These are phyloP conservation scores for Xylaria nigripes DNA, from an alignment of 495 filamentous ascomycete species.

Conservation along the genomic window DNA sequence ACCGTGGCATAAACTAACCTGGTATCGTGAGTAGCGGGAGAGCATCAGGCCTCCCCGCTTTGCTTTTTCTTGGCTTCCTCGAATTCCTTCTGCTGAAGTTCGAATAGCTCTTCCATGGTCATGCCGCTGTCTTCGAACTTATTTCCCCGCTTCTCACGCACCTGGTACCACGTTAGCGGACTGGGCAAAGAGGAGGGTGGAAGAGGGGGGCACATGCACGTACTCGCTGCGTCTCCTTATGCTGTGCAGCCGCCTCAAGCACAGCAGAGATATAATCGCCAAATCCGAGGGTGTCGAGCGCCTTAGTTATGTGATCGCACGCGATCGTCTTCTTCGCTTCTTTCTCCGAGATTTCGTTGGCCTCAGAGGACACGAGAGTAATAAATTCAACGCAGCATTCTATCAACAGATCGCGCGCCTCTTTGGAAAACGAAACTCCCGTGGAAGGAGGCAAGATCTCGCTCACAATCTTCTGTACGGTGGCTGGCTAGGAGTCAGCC, in stretches of 20 bases:
- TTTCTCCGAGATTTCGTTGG: constrained; percentile 96
- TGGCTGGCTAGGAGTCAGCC: constrained; percentile 49
- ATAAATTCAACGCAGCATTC: constrained; percentile 99
- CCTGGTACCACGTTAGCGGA: constrained; percentile 40
- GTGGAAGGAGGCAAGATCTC: constrained; percentile 76
- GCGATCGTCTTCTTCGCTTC: constrained; percentile 98
- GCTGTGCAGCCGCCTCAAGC: constrained; percentile 77
- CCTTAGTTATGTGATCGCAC: constrained; percentile 90
- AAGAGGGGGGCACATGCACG: not conserved
- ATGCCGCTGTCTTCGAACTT: constrained; percentile 93
- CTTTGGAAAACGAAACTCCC: constrained; percentile 69
- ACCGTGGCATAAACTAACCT: not conserved
- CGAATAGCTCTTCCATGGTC: constrained; percentile 78
- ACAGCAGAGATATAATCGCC: constrained; percentile 82
- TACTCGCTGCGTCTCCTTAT: constrained; percentile 89
- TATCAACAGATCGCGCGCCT: constrained; percentile 89
- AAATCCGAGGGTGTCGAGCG: constrained; percentile 83
- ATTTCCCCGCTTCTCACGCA: constrained; percentile 90
- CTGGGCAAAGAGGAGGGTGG: not conserved
- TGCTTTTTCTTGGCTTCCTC: constrained; percentile 56
- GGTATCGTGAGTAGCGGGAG: not conserved
- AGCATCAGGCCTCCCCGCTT: constrained; percentile 15
- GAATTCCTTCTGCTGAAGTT: constrained; percentile 87
- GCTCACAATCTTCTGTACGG: constrained; percentile 93
- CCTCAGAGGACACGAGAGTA: constrained; percentile 91